phyloP scores from a whole-genome alignment of 345 rosid genomes.

The Arabis hirsuta region DNA sequence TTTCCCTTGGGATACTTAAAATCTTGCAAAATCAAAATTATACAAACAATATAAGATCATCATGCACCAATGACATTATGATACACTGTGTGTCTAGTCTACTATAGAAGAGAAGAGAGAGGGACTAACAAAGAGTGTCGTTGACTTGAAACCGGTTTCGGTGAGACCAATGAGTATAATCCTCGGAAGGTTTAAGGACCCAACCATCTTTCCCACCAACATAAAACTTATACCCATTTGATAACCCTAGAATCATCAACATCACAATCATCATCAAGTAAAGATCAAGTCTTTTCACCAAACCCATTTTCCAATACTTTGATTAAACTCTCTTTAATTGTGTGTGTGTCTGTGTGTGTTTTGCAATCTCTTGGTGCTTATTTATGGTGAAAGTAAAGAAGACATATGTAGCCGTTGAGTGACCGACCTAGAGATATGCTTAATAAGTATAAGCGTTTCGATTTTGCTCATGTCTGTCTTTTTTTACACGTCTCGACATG shows the following conservation, averaged over 20 bases:
- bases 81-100: neutral
- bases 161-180: slow-evolving; percentile 79
- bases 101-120: neutral
- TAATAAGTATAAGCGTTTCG: slow-evolving; percentile 48
- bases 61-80: neutral
- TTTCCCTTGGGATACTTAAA: slow-evolving; percentile 47
- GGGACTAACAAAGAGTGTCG: slow-evolving; percentile 69
- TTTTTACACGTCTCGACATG: slow-evolving; percentile 61
- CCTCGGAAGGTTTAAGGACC: slow-evolving; percentile 69
- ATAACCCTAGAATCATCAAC: slow-evolving; percentile 44
- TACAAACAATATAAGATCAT: neutral
- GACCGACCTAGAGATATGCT: slow-evolving; percentile 21
- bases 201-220: slow-evolving; percentile 91
- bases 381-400: slow-evolving; percentile 41
- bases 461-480: slow-evolving; percentile 18
- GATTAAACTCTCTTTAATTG: neutral
- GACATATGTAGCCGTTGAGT: slow-evolving; percentile 44
- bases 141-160: slow-evolving; percentile 81
- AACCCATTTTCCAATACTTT: slow-evolving; percentile 19
- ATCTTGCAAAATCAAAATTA: slow-evolving; percentile 22
- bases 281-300: slow-evolving; percentile 23
- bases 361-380: slow-evolving; percentile 23
- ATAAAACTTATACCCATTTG: slow-evolving; percentile 52
- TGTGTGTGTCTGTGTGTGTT: neutral
- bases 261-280: slow-evolving; percentile 35